Percentiles rank a stretch among this genome's conserved stretches.
These are phyloP conservation scores for Quercus engelmannii DNA, from an alignment of 306 rosid genomes.

Conservation along the genomic window DNA sequence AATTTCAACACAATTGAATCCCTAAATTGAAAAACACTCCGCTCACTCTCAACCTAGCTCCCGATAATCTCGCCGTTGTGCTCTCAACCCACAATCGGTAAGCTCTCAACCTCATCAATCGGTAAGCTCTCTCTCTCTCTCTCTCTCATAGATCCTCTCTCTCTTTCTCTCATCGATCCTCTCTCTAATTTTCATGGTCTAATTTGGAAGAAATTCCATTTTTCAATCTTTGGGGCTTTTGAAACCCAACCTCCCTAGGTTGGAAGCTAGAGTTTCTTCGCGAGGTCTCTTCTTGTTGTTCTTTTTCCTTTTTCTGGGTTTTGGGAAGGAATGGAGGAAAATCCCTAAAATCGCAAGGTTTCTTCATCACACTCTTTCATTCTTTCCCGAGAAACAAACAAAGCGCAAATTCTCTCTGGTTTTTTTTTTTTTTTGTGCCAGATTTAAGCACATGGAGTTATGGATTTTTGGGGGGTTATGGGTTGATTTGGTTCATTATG, in stretches of 20 bases:
- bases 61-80: too few relatives aligned
- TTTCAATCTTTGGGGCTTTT: background rate
- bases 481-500: background rate
- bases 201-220: background rate
- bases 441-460: background rate
- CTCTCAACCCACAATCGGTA: too few relatives aligned
- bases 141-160: too few relatives aligned
- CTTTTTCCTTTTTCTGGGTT: background rate
- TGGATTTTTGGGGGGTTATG: background rate
- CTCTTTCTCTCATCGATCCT: too few relatives aligned
- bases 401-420: background rate
- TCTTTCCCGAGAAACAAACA: background rate
- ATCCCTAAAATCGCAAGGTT: background rate
- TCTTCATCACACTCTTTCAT: background rate
- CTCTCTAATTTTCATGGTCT: background rate
- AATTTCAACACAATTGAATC: too few relatives aligned
- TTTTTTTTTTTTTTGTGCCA: background rate
- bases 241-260: background rate
- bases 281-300: background rate
- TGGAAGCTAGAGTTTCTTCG: conserved; percentile 16
- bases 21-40: too few relatives aligned
- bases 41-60: too few relatives aligned
- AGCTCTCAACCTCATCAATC: too few relatives aligned
- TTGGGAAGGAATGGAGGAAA: background rate
- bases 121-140: too few relatives aligned